Conservation (phyloP, 2,329 filamentous ascomycete genomes). For the Dichotomopilus funicola region DNA sequence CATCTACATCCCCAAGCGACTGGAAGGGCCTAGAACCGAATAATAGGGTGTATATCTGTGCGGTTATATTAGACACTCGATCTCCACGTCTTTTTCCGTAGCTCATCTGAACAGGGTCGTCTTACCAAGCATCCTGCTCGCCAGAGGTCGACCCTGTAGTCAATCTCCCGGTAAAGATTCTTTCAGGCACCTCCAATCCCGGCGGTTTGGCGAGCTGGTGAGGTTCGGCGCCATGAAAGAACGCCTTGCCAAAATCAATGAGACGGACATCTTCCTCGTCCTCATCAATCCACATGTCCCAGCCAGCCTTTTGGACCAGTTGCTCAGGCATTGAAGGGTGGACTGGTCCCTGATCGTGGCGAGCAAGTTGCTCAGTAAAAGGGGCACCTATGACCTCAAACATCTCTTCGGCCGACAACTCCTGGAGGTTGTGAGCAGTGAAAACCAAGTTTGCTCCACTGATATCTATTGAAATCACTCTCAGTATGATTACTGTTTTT, state of each 20-base stretch:
- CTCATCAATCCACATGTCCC: constrained; percentile 2
- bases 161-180: neutral
- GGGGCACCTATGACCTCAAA: neutral
- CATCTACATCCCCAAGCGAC: neutral
- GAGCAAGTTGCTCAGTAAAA: neutral
- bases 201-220: neutral
- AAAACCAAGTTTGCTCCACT: constrained; percentile 1
- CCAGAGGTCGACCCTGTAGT: constrained; percentile 7
- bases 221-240: neutral
- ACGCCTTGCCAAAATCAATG: constrained; percentile 6
- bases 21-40: neutral
- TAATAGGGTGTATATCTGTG: constrained; percentile 5
- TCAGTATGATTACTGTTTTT: neutral
- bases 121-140: constrained; percentile 3
- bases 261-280: constrained; percentile 3
- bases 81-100: too few relatives aligned
- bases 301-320: neutral
- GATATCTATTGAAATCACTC: neutral
- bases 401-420: neutral
- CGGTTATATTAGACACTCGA: neutral
- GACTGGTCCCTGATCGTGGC: neutral
- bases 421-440: neutral
- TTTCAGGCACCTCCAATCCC: constrained; percentile 3
- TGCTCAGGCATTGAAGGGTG: neutral
- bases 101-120: neutral